phyloP scores from a whole-genome alignment of 1,139 yeast species.

The Debaryomycetaceae sp. region DNA sequence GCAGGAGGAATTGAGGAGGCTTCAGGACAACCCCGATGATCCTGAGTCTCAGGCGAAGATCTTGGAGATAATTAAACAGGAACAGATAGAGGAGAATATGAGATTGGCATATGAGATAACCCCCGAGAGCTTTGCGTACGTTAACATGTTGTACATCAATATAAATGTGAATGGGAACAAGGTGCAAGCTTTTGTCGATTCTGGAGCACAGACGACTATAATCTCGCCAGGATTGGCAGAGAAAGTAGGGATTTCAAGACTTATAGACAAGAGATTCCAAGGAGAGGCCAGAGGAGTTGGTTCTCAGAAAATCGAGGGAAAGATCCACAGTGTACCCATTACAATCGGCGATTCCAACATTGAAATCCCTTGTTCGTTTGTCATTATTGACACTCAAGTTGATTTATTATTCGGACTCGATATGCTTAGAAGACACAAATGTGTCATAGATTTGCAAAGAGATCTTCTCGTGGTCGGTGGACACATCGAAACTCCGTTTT shows the following conservation, averaged over 20 bases:
- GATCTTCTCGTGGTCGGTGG: slow-evolving; percentile 72
- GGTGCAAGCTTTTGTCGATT: slow-evolving; percentile 90
- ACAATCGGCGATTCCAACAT: slow-evolving; percentile 57
- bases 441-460: slow-evolving; percentile 67
- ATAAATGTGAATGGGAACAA: slow-evolving; percentile 74
- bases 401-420: slow-evolving; percentile 68
- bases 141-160: slow-evolving; percentile 79
- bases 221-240: slow-evolving; percentile 77
- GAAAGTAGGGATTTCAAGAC: slow-evolving; percentile 61
- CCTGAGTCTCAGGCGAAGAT: slow-evolving; percentile 70
- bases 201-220: slow-evolving; percentile 92
- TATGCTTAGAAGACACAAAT: slow-evolving; percentile 86
- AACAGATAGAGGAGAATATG: slow-evolving; percentile 75
- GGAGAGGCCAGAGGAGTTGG: slow-evolving; percentile 95
- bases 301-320: slow-evolving; percentile 70
- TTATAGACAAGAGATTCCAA: slow-evolving; percentile 76
- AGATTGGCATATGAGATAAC: slow-evolving; percentile 78
- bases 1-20: slow-evolving; percentile 47
- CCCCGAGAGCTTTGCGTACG: slow-evolving; percentile 84
- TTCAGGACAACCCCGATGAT: slow-evolving; percentile 65
- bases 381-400: slow-evolving; percentile 74
- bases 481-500: slow-evolving; percentile 63
- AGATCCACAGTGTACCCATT: slow-evolving; percentile 86
- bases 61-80: slow-evolving; percentile 65
- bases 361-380: slow-evolving; percentile 73